These are phyloP conservation scores for Lactarius hatsudake DNA, from an alignment of 768 basidiomycete species.

Conservation along the genomic window DNA sequence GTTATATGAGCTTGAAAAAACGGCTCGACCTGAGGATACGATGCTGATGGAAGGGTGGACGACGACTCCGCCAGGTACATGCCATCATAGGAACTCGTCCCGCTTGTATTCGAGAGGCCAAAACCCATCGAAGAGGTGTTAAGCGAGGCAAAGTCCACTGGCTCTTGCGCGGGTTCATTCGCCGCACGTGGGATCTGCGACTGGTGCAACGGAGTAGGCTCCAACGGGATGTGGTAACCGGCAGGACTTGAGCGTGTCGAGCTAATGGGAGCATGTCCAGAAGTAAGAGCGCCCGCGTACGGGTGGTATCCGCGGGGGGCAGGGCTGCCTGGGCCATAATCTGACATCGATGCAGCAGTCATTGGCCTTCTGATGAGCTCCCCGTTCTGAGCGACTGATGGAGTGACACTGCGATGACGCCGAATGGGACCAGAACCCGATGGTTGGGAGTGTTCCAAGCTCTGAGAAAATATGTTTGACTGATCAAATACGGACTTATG, in stretches of 20 bases:
- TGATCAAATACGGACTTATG: slow-evolving; percentile 69
- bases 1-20: slow-evolving; percentile 16
- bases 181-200: slow-evolving; percentile 27
- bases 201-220: slow-evolving; percentile 26
- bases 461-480: slow-evolving; percentile 47
- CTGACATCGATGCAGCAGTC: slow-evolving; percentile 34
- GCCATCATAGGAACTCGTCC: slow-evolving; percentile 25
- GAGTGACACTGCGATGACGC: slow-evolving; percentile 76
- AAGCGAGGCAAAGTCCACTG: slow-evolving; percentile 7
- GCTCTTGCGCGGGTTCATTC: slow-evolving; percentile 19
- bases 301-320: slow-evolving; percentile 37
- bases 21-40: slow-evolving; percentile 8
- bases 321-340: slow-evolving; percentile 17
- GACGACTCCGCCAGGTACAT: slow-evolving; percentile 35
- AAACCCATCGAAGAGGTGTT: slow-evolving; percentile 20
- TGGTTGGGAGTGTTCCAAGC: slow-evolving; percentile 32
- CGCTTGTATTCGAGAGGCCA: slow-evolving; percentile 21
- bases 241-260: slow-evolving; percentile 38
- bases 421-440: slow-evolving; percentile 57
- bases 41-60: slow-evolving; percentile 26
- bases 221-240: slow-evolving; percentile 54
- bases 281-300: slow-evolving; percentile 32
- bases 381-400: slow-evolving; percentile 53
- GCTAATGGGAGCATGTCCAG: slow-evolving; percentile 27
- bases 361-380: slow-evolving; percentile 47